Conservation (phyloP, 2,329 filamentous ascomycete species). For the Helminthosporium solani region DNA sequence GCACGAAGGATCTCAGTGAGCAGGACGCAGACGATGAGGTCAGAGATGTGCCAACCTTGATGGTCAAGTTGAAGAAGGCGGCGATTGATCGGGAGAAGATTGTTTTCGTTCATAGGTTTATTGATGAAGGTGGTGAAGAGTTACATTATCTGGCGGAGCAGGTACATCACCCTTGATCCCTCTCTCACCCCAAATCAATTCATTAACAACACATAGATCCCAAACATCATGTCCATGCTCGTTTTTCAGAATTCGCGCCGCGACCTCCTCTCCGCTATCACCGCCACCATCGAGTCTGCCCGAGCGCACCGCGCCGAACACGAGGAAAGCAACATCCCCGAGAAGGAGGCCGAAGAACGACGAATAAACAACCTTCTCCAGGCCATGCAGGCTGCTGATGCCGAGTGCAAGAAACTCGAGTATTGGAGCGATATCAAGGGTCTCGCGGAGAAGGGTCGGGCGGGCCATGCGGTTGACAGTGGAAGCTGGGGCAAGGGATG, state of each 20-base stretch:
- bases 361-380: constrained; percentile 69
- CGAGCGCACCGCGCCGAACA: constrained; percentile 53
- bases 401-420: constrained; percentile 76
- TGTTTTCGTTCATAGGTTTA: constrained; percentile 76
- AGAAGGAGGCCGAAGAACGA: constrained; percentile 50
- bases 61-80: constrained; percentile 66
- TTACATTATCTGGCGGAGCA: constrained; percentile 70
- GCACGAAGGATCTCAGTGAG: constrained; percentile 17
- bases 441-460: constrained; percentile 42
- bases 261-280: constrained; percentile 70
- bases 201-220: constrained; percentile 30
- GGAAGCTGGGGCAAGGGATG: constrained; percentile 40
- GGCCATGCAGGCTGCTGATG: constrained; percentile 74
- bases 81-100: constrained; percentile 91
- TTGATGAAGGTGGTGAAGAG: constrained; percentile 71
- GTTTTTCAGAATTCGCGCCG: constrained; percentile 86
- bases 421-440: constrained; percentile 76
- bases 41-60: constrained; percentile 65
- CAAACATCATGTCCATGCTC: constrained; percentile 62
- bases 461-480: constrained; percentile 34
- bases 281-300: constrained; percentile 55
- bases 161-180: constrained; percentile 36
- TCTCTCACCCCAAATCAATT: background rate
- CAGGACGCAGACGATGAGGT: constrained; percentile 56
- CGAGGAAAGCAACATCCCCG: constrained; percentile 42